Conservation (phyloP, 768 basidiomycete genomes). For the Leccinum imitatum region DNA sequence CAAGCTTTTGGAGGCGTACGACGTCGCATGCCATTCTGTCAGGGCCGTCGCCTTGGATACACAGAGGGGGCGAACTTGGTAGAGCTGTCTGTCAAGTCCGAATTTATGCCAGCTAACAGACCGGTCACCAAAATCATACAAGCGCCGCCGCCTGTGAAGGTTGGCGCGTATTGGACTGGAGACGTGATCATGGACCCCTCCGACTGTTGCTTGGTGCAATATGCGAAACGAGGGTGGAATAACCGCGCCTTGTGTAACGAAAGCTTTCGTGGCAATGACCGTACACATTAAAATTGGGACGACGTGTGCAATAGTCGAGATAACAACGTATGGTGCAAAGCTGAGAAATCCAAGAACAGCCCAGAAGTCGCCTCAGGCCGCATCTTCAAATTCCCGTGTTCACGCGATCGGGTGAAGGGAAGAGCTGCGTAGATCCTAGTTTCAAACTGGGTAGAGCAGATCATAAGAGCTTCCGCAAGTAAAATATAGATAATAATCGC, state of each 20-base stretch:
- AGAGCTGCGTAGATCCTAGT: neutral
- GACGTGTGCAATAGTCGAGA: neutral
- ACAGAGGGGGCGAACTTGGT: neutral
- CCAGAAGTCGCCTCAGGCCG: neutral
- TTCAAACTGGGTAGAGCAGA: neutral
- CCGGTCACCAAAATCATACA: neutral
- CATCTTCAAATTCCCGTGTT: neutral
- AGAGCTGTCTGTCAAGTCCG: neutral
- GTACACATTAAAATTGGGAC: neutral
- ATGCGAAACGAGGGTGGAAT: neutral
- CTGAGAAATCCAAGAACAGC: neutral
- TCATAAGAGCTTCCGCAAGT: neutral
- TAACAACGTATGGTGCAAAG: neutral
- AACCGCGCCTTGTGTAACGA: neutral
- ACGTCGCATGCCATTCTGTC: neutral
- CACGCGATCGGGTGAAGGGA: neutral
- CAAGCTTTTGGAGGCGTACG: neutral
- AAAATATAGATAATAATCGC: neutral
- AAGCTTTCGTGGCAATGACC: neutral
- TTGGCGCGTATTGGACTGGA: neutral
- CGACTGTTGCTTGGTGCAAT: neutral
- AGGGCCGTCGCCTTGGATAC: neutral
- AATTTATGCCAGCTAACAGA: neutral
- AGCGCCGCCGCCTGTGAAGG: neutral
- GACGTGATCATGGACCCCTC: neutral